Evolutionary conservation across 345 rosid species (phyloP), one percentile per base, ranked within the genome.

Genomic region (Arabis alpina): DNA sequence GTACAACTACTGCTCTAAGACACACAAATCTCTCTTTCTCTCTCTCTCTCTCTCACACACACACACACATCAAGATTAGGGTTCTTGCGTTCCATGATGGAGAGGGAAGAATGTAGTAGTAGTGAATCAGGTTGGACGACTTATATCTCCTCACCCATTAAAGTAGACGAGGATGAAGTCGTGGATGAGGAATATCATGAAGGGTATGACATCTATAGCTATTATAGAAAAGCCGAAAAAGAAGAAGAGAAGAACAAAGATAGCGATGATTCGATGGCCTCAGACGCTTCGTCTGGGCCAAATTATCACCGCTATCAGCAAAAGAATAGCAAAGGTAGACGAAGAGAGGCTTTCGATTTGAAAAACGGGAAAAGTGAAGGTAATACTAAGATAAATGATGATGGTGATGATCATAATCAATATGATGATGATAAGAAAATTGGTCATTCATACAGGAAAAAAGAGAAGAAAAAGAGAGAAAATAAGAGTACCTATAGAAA

Each of bases 101-200:
- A 81, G 30, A 53, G 69, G 8, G 94, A 88, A 84, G 94, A 78
- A 60, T 86, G 91, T 37, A 86, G 91, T 79, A 88, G 91, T 83
- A 88, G 82, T 74, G 95, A 88, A 81, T 88, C 95, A 0, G 95
- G 95, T n/a, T 88, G 91, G 95, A 88, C 95, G 24, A 82, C 64
- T 39, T 88, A 88, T 78, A 73, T 86, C 16, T 83, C 68, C 12
- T 85, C 91, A 3, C 87, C 94, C 9, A 78, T 72, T 66, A 49
- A 82, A 71, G 85, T 79, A 74, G 89, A 88, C 32, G 85, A 67
- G 2, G 70, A 61, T 0, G 79, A 79, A 8, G 71, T 59, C 14
- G 68, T 63, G n/a, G 78, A 76, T 47, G 76, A 48, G 5, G 74
- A 64, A 32, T 77, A 54, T 36, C 61, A 54, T 19, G 73, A 76